Evolutionary conservation across 2,329 filamentous ascomycete genomes (phyloP).

Genomic region (Apiospora sp.): DNA sequence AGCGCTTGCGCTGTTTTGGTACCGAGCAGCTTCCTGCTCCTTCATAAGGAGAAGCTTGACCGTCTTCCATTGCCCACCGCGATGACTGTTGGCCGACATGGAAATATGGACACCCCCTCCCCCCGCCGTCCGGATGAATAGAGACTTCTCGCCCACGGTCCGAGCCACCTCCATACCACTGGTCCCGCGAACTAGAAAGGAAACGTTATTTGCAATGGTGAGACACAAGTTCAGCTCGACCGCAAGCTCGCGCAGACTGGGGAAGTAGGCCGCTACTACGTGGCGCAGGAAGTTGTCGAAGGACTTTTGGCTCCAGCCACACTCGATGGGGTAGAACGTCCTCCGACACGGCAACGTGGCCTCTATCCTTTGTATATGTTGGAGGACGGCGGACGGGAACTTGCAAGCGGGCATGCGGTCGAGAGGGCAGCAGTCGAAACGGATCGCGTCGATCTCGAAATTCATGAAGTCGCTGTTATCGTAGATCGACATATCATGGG

Average conservation of each 20-base stretch:
- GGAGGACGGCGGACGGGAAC: neutral
- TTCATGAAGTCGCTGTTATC: neutral
- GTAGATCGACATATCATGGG: neutral
- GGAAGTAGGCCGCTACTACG: neutral
- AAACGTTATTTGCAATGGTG: neutral
- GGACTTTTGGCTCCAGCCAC: neutral
- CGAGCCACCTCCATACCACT: neutral
- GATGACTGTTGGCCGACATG: neutral
- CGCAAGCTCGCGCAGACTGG: slow-evolving; percentile 1
- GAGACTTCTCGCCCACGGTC: neutral
- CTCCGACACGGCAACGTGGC: neutral
- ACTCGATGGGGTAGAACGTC: too few relatives aligned
- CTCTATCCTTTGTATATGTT: neutral
- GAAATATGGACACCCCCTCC: neutral
- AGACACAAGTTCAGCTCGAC: neutral
- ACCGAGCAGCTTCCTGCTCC: neutral
- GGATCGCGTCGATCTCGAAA: neutral
- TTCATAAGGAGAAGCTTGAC: neutral
- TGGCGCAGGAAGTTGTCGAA: neutral
- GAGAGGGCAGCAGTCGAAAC: neutral
- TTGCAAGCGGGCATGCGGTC: neutral
- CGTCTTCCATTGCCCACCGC: neutral
- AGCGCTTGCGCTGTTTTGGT: too few relatives aligned
- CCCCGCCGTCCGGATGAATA: neutral
- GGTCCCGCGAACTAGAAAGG: too few relatives aligned